Percentiles rank a stretch among this genome's conserved stretches.
These are phyloP conservation scores for Pezicula carpinea DNA, from an alignment of 2,329 filamentous ascomycete genomes.

Conservation along the genomic window DNA sequence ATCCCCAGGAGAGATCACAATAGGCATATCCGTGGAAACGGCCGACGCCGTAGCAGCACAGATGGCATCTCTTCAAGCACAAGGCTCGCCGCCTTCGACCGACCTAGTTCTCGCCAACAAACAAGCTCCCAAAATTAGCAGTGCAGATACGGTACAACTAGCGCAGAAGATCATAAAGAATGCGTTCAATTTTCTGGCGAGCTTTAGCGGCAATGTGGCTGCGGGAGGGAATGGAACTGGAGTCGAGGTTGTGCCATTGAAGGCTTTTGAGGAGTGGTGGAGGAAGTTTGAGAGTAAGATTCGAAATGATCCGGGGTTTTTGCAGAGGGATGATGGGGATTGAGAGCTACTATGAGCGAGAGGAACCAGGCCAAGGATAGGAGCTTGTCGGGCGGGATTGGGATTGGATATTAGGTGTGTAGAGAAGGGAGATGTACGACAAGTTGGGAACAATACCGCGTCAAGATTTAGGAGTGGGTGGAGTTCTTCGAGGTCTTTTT, in stretches of 20 bases:
- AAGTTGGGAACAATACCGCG: background rate
- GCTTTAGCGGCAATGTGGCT: conserved; percentile 67
- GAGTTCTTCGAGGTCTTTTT: no score
- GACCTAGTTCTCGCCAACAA: background rate
- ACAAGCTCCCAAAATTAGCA: background rate
- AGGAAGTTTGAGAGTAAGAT: conserved; percentile 87
- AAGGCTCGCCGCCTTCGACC: background rate
- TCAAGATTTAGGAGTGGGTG: no score
- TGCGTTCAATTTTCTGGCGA: conserved; percentile 92
- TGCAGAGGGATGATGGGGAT: conserved; percentile 57
- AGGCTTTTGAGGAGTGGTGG: conserved; percentile 98
- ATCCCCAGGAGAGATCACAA: conserved; percentile 46
- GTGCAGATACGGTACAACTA: conserved; percentile 63
- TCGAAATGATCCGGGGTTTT: conserved; percentile 79
- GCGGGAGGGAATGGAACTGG: conserved; percentile 48
- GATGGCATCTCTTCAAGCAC: conserved; percentile 49
- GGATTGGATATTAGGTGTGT: background rate
- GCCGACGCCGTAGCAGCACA: conserved; percentile 66
- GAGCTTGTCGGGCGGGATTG: no score
- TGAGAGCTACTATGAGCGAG: conserved; percentile 6
- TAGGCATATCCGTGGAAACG: conserved; percentile 81
- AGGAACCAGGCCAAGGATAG: background rate
- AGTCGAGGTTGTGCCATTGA: conserved; percentile 86
- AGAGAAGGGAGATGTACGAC: background rate
- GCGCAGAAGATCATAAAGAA: conserved; percentile 95